phyloP scores from a whole-genome alignment of 1,284 basidiomycete species.

The Flammula alnicola region DNA sequence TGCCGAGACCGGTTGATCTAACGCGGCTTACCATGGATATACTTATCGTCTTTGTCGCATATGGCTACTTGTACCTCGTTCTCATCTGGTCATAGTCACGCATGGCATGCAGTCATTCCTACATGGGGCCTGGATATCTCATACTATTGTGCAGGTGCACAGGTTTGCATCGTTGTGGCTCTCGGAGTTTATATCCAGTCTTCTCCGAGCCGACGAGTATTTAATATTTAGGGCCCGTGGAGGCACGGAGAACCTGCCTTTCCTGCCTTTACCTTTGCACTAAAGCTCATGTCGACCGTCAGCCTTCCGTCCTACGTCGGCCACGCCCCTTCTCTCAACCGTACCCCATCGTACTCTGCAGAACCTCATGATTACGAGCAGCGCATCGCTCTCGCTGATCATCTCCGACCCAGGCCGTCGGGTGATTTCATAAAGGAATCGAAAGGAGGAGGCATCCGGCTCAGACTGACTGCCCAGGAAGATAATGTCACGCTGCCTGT shows the following conservation, averaged over 20 bases:
- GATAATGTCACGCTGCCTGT: conserved; percentile 53
- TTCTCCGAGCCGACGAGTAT: conserved; percentile 14
- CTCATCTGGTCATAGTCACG: conserved; percentile 19
- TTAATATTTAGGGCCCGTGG: conserved; percentile 1
- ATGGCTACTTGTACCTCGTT: conserved; percentile 21
- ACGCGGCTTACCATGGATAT: conserved; percentile 9
- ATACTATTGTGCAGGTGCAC: conserved; percentile 6
- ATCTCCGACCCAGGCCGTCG: conserved; percentile 42
- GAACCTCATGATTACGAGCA: conserved; percentile 61
- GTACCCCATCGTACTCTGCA: conserved; percentile 49
- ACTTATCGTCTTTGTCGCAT: conserved; percentile 23
- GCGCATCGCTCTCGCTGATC: conserved; percentile 53
- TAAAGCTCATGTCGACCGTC: conserved; percentile 27
- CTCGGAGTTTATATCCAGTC: conserved; percentile 19
- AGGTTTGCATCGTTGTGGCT: background rate
- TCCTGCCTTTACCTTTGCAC: background rate
- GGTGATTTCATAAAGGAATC: conserved; percentile 66
- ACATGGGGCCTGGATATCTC: conserved; percentile 15
- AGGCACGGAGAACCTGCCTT: background rate
- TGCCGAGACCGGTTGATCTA: conserved; percentile 21
- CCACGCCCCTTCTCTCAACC: conserved; percentile 33
- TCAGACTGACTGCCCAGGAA: conserved; percentile 59
- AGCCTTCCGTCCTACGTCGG: conserved; percentile 47
- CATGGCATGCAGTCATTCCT: conserved; percentile 14
- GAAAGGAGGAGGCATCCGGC: conserved; percentile 53